Conservation (phyloP, 73 alveolate genomes). For the Tetrahymena malaccensis region DNA sequence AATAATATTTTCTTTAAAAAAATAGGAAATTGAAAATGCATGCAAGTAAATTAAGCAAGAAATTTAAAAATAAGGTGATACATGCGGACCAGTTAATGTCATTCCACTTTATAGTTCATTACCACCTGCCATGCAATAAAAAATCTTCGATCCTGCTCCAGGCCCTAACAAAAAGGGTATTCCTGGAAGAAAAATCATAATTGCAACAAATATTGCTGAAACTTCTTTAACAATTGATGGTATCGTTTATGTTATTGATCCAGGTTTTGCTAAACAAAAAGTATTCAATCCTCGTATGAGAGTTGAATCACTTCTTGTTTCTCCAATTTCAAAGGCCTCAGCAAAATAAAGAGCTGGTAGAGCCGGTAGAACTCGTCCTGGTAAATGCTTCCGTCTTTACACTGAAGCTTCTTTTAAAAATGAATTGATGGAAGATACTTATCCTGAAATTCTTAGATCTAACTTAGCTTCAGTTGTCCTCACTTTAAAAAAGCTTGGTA, state of each 20-base stretch:
- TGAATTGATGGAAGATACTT: constrained; percentile 90
- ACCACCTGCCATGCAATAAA: constrained; percentile 95
- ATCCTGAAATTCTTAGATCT: constrained; percentile 97
- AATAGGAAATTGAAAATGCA: constrained; percentile 86
- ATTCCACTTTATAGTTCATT: constrained; percentile 95
- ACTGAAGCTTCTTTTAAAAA: constrained; percentile 81
- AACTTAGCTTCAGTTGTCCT: constrained; percentile 91
- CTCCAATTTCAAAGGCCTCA: constrained; percentile 96
- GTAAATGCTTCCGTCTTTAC: constrained; percentile 98
- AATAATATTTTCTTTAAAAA: background rate
- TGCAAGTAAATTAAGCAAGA: constrained; percentile 74
- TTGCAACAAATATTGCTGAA: constrained; percentile 99
- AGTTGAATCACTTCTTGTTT: constrained; percentile 93
- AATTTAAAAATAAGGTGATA: constrained; percentile 64
- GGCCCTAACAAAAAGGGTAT: constrained; percentile 64
- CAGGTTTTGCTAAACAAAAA: constrained; percentile 97
- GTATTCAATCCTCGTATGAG: constrained; percentile 99
- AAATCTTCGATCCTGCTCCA: constrained; percentile 98
- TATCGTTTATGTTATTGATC: constrained; percentile 98
- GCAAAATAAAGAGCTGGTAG: constrained; percentile 99
- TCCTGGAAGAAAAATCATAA: constrained; percentile 90
- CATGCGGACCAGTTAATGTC: constrained; percentile 50
- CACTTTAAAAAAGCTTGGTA: constrained; percentile 76
- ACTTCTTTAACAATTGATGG: constrained; percentile 99
- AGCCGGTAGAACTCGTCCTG: constrained; percentile 99